These are phyloP conservation scores for Phytophthora chlamydospora DNA, from an alignment of 352 stramenopile genomes.

Conservation along the genomic window DNA sequence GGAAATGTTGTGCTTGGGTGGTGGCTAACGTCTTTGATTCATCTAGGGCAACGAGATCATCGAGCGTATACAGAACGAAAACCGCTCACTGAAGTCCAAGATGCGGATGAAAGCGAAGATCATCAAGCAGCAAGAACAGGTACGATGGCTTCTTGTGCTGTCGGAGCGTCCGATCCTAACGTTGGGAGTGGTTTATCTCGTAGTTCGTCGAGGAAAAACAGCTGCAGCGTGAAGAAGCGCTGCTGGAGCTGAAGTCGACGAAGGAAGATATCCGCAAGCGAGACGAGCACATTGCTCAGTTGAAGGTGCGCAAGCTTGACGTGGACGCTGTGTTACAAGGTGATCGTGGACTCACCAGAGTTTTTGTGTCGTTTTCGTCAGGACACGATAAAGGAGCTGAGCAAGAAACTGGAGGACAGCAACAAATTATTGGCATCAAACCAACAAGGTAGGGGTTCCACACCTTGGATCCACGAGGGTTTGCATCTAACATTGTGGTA, in stretches of 20 bases:
- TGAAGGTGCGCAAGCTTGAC: slow-evolving; percentile 49
- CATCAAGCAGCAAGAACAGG: slow-evolving; percentile 89
- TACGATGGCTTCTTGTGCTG: slow-evolving; percentile 13
- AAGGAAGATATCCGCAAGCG: slow-evolving; percentile 76
- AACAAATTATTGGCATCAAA: slow-evolving; percentile 90
- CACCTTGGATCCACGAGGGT: too few species aligned
- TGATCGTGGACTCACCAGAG: background rate
- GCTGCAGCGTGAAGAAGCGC: slow-evolving; percentile 65
- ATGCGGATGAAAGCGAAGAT: slow-evolving; percentile 90
- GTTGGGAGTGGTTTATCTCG: slow-evolving; percentile 1
- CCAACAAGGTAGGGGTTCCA: slow-evolving; percentile 70
- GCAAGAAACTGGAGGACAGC: slow-evolving; percentile 87
- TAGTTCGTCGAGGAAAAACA: slow-evolving; percentile 84
- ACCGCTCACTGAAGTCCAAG: slow-evolving; percentile 74
- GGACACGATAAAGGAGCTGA: slow-evolving; percentile 74
- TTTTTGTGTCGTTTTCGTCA: slow-evolving; percentile 21
- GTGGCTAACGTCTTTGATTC: slow-evolving; percentile 1
- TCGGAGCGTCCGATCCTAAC: slow-evolving; percentile 1
- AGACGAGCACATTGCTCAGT: slow-evolving; percentile 63
- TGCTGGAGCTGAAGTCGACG: slow-evolving; percentile 63
- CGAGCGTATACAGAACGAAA: slow-evolving; percentile 88
- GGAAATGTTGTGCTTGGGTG: background rate
- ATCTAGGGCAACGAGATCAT: slow-evolving; percentile 90
- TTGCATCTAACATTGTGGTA: background rate
- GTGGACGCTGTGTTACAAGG: background rate